Conservation (phyloP, 257 asterid species). For the Gentiana dahurica region DNA sequence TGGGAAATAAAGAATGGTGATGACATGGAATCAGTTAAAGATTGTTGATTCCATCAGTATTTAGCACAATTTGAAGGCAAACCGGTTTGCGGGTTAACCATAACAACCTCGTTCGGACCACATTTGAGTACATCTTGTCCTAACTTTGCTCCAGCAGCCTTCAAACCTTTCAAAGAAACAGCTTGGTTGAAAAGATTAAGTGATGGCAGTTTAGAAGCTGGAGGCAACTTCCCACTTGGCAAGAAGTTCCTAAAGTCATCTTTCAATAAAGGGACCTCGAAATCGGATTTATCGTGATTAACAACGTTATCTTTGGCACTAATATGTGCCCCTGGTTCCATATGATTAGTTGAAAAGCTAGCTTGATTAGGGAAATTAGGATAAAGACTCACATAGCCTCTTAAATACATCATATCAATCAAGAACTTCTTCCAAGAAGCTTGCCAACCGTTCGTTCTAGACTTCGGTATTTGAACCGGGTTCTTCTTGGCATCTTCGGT, state of each 20-base stretch:
- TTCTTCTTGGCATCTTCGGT: slow-evolving; percentile 75
- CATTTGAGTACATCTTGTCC: slow-evolving; percentile 73
- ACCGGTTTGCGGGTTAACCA: slow-evolving; percentile 55
- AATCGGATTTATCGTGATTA: slow-evolving; percentile 59
- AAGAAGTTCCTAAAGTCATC: slow-evolving; percentile 47
- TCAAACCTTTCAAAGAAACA: slow-evolving; percentile 69
- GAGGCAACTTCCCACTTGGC: slow-evolving; percentile 80
- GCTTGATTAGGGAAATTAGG: slow-evolving; percentile 87
- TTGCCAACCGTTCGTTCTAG: slow-evolving; percentile 98
- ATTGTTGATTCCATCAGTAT: slow-evolving; percentile 20
- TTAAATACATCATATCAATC: slow-evolving; percentile 86
- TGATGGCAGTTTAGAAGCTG: slow-evolving; percentile 71
- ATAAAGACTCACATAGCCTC: slow-evolving; percentile 80
- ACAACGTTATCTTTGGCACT: slow-evolving; percentile 78
- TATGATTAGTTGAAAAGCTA: slow-evolving; percentile 90
- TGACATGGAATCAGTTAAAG: background rate
- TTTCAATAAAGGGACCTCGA: slow-evolving; percentile 75
- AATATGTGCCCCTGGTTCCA: slow-evolving; percentile 97
- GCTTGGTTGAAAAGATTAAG: slow-evolving; percentile 80
- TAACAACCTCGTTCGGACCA: slow-evolving; percentile 36
- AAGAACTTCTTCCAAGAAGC: slow-evolving; percentile 97
- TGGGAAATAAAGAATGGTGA: slow-evolving; percentile 5
- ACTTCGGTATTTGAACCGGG: slow-evolving; percentile 88
- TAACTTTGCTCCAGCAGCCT: slow-evolving; percentile 82
- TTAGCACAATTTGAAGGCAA: slow-evolving; percentile 78